Evolutionary conservation across 1,284 basidiomycete species (phyloP), one percentile per base, ranked within the genome.

Genomic region (Ustilago lituana): DNA sequence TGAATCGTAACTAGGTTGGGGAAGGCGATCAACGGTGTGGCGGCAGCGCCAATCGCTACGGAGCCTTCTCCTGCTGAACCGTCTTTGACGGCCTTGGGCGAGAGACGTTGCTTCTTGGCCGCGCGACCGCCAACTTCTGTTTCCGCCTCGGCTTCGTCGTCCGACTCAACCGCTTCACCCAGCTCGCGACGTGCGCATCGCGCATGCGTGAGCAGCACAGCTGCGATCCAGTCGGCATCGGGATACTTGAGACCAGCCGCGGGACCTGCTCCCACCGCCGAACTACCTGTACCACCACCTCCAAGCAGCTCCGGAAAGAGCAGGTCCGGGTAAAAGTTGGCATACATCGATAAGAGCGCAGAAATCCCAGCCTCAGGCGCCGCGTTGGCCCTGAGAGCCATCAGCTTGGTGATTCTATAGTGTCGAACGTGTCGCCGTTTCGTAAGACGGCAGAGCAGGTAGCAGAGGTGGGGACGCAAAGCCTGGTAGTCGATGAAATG

Each of bases 401-500:
- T 57, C 32, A 73, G 49, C 43, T 69, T 73, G 12, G 65, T 59
- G 52, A 75, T 73, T 14, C 73, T 40, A 48, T 75, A 73, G n/a
- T 69, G 65, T 20, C 64, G 58, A 10, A 75, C 70, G 40, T 75
- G 66, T 39, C 60, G 47, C 12, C 73, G 53, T 36, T 61, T 60
- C 2, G 71, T 73, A 14, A 71, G 39, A 3, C 68, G 40, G 49
- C 71, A 71, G 11, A 75, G 61, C 9, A 75, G 32, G 36, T 75
- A 68, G 52, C 71, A 75, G 15, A 75, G 51, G 7, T 69, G 54
- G 0, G 73, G 71, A 4, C 74, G 64, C 19, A 70, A 26, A 8
- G 64, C 41, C 36, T 68, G 55, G 33, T 76, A 77, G 38, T 77
- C 74, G 27, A 77, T 45, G 36, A 39, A 76, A 32, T 77, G 74